These are phyloP conservation scores for Fomitopsis schrenkii DNA, from an alignment of 1,284 basidiomycete genomes.

Conservation along the genomic window DNA sequence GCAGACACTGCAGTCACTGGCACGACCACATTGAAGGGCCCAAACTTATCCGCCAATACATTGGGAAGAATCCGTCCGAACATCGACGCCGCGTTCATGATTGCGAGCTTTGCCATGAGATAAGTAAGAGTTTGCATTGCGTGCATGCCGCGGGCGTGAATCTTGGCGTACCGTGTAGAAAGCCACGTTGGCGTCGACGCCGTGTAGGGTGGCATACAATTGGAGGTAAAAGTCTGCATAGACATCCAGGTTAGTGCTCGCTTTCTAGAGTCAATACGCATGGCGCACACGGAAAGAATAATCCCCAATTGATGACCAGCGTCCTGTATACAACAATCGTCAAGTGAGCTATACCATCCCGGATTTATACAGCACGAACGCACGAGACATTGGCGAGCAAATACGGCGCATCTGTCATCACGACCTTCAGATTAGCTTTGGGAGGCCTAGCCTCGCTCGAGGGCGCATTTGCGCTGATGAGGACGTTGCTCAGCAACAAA, in stretches of 20 bases:
- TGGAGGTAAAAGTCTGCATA: slow-evolving; percentile 28
- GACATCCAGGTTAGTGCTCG: not conserved
- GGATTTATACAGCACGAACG: not conserved
- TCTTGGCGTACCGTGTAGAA: slow-evolving; percentile 6
- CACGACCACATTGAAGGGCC: slow-evolving; percentile 11
- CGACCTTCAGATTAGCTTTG: not conserved
- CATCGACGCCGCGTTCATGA: slow-evolving; percentile 13
- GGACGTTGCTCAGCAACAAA: not conserved
- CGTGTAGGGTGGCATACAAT: slow-evolving; percentile 12
- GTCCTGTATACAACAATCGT: not conserved
- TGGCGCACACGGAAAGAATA: slow-evolving; percentile 12
- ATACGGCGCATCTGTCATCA: not conserved
- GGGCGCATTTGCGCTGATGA: not conserved
- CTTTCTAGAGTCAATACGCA: no score
- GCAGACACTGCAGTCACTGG: slow-evolving; percentile 36
- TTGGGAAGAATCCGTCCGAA: slow-evolving; percentile 14
- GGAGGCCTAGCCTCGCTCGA: not conserved
- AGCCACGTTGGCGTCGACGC: slow-evolving; percentile 11
- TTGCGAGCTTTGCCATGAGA: slow-evolving; percentile 16
- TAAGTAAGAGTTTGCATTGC: not conserved
- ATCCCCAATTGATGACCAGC: not conserved
- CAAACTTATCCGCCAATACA: slow-evolving; percentile 11
- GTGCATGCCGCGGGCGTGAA: not conserved
- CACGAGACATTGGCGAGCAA: not conserved
- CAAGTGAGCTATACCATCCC: not conserved